phyloP scores from a whole-genome alignment of 805 yeast species.

The Sugiyamaella valdiviana region DNA sequence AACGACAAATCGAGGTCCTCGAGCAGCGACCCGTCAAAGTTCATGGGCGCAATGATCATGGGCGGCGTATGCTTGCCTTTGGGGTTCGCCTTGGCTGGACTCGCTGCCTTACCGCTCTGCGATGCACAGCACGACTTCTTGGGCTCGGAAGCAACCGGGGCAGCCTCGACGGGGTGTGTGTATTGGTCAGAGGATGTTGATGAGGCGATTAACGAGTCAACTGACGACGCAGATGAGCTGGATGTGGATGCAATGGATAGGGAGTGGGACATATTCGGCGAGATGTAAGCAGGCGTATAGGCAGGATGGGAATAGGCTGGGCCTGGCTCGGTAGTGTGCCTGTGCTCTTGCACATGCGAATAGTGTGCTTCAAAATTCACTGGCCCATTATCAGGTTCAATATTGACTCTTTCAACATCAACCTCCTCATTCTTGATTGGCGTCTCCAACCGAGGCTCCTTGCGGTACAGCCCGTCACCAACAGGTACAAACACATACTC shows the following conservation, averaged over 20 bases:
- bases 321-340: too few relatives aligned
- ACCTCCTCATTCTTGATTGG: background rate
- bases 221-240: background rate
- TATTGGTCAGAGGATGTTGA: background rate
- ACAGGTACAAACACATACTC: slow-evolving; percentile 30
- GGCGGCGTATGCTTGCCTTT: slow-evolving; percentile 17
- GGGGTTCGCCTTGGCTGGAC: background rate
- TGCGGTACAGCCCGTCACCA: slow-evolving; percentile 30
- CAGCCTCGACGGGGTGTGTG: background rate
- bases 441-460: background rate
- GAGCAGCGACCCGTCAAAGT: slow-evolving; percentile 21
- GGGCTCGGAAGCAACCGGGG: too few relatives aligned
- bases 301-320: too few relatives aligned
- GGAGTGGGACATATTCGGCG: background rate
- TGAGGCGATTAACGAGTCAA: background rate
- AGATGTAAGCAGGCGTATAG: too few relatives aligned
- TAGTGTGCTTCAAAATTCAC: too few relatives aligned
- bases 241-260: background rate
- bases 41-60: slow-evolving; percentile 32
- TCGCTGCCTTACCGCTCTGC: background rate
- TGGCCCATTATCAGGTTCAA: too few relatives aligned
- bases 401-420: too few relatives aligned
- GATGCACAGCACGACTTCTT: background rate
- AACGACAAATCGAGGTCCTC: slow-evolving; percentile 6
- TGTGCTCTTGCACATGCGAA: too few relatives aligned